A percentile compares a stretch with the other conserved stretches of the same genome.
phyloP scores from a whole-genome alignment of 257 asterid species.

The Solanum peruvianum region DNA sequence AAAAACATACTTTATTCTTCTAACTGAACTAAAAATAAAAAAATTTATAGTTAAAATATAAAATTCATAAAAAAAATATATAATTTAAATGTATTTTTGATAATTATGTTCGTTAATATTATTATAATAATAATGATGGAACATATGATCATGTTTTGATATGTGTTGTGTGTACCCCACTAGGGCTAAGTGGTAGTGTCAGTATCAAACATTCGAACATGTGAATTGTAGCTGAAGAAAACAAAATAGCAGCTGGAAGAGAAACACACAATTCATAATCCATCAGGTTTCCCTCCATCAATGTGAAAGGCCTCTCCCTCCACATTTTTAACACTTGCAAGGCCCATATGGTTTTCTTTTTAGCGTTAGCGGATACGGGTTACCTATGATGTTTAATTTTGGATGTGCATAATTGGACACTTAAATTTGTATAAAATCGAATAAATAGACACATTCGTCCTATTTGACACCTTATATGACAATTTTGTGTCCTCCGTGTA shows the following conservation, averaged over 20 bases:
- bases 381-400: background rate
- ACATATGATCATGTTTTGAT: background rate
- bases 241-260: background rate
- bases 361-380: background rate
- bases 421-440: no score
- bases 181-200: background rate
- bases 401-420: background rate
- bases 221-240: background rate
- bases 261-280: background rate
- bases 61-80: fast-evolving
- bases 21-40: fast-evolving
- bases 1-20: background rate
- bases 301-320: conserved; percentile 10
- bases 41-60: fast-evolving
- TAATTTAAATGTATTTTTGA: background rate
- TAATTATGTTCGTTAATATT: background rate
- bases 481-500: background rate
- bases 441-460: background rate
- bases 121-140: background rate
- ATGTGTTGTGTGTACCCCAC: background rate
- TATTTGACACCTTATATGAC: no score
- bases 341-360: background rate
- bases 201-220: conserved; percentile 16
- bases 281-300: conserved; percentile 16
- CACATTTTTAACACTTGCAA: background rate